Evolutionary conservation across 129 eudicot genomes (phyloP), one percentile per base, ranked within the genome.

Genomic region (Deinandra increscens): DNA sequence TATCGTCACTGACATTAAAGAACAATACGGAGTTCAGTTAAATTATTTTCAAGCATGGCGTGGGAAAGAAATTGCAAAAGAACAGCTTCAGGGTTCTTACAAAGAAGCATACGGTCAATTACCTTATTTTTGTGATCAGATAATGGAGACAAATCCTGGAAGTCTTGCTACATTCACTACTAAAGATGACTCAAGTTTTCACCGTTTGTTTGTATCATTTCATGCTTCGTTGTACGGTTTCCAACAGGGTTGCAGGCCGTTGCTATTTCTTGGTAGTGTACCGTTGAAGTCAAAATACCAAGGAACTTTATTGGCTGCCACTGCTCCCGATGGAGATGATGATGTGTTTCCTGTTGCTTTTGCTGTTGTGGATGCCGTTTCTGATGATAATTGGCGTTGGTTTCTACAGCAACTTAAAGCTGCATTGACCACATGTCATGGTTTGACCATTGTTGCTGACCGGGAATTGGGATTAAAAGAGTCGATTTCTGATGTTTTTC

Each of bases 21-120:
- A 86, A 66, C 95, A 89, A 75, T 89, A 83, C 18, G 98, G 98
- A 11, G 82, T 92, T 74, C 91, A 92, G 51, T 70, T 92, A 37
- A 92, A 89, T 78, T 92, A 92, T 73, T 92, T 88, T 69, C 98
- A 92, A 82, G 98, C 98, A 7, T 92, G 98, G 98, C 84, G 98
- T 12, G 98, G 98, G 11, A 92, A 92, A 83, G 98, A 92, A 74
- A 83, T 92, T 60, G 98, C 98, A 10, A 92, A 83, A 73, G 98
- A 92, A 71, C 98, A 92, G 75, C 93, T 92, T 75, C 98, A 92
- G 71, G 98, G 98, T 61, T 92, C 98, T 2, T 92, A 87, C 69
- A 92, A 88, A 71, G 98, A 92, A 76, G 96, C 98, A 9, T 92
- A 92, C 75, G 80, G 89, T 37, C 91, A 86, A 70, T 72, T 92